A percentile compares a stretch with the other conserved stretches of the same genome.
phyloP scores from a whole-genome alignment of 768 basidiomycete genomes.

The Hypholoma fasciculare region DNA sequence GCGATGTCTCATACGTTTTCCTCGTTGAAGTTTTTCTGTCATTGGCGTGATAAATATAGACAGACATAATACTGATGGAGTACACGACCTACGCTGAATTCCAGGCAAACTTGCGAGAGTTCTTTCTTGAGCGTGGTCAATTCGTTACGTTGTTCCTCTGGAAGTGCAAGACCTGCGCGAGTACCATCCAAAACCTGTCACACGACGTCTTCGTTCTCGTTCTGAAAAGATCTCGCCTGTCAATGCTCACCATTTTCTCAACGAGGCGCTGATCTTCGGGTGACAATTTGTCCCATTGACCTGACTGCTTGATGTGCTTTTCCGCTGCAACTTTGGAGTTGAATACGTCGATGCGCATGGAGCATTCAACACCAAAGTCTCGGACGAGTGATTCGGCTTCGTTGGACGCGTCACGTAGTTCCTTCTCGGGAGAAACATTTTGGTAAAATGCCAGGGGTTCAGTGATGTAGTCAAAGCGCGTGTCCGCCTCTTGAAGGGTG shows the following conservation, averaged over 20 bases:
- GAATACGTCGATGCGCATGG: conserved; percentile 83
- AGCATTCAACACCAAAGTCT: conserved; percentile 72
- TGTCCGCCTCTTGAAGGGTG: conserved; percentile 61
- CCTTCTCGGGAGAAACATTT: conserved; percentile 74
- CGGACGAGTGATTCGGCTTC: conserved; percentile 69
- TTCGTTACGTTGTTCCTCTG: conserved; percentile 58
- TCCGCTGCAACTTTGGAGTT: conserved; percentile 69
- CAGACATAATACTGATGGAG: not conserved
- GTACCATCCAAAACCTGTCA: conserved; percentile 69
- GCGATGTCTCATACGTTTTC: conserved; percentile 55
- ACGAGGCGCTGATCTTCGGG: conserved; percentile 75
- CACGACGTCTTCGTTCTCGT: too few species aligned
- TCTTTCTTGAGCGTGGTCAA: conserved; percentile 72
- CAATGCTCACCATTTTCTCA: conserved; percentile 61
- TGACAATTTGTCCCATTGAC: conserved; percentile 59
- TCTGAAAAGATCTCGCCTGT: too few species aligned
- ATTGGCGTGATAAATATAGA: conserved; percentile 2
- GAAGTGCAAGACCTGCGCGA: conserved; percentile 74
- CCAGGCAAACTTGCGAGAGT: conserved; percentile 71
- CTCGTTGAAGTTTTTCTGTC: conserved; percentile 86
- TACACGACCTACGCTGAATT: conserved; percentile 63
- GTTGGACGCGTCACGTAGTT: conserved; percentile 80
- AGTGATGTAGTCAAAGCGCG: conserved; percentile 44
- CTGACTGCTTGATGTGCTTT: conserved; percentile 64
- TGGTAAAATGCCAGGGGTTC: conserved; percentile 80